phyloP scores from a whole-genome alignment of 2,329 filamentous ascomycete species.

The Pseudonectria buxi region DNA sequence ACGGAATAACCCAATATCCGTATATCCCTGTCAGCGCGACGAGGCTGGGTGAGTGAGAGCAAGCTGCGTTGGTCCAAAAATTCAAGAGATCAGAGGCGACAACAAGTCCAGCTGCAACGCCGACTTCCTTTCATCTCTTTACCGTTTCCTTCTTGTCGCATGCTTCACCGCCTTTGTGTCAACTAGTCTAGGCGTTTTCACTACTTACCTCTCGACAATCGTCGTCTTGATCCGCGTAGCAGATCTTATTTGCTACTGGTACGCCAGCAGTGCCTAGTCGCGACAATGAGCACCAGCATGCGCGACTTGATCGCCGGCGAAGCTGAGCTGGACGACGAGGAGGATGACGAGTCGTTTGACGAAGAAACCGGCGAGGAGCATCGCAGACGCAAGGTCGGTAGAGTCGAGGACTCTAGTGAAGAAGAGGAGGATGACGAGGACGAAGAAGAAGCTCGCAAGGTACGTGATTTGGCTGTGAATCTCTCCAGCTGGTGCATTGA shows the following conservation, averaged over 20 bases:
- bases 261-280: constrained; percentile 19
- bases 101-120: too few relatives aligned
- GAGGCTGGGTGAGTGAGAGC: too few relatives aligned
- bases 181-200: too few relatives aligned
- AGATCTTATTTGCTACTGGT: constrained; percentile 18
- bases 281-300: constrained; percentile 57
- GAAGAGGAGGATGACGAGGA: constrained; percentile 92
- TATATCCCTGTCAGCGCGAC: too few relatives aligned
- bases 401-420: constrained; percentile 77
- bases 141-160: too few relatives aligned
- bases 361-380: constrained; percentile 62
- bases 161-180: too few relatives aligned
- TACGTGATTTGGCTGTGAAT: constrained; percentile 37
- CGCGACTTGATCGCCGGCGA: constrained; percentile 75
- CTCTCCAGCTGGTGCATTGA: neutral
- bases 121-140: too few relatives aligned
- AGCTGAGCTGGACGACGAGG: constrained; percentile 79
- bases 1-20: too few relatives aligned
- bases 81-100: too few relatives aligned
- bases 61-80: too few relatives aligned
- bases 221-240: too few relatives aligned
- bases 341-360: constrained; percentile 77
- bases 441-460: constrained; percentile 72
- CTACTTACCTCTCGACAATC: too few relatives aligned
- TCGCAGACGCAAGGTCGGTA: constrained; percentile 30